These are phyloP conservation scores for Quercus suber DNA, from an alignment of 306 rosid genomes.

Conservation along the genomic window DNA sequence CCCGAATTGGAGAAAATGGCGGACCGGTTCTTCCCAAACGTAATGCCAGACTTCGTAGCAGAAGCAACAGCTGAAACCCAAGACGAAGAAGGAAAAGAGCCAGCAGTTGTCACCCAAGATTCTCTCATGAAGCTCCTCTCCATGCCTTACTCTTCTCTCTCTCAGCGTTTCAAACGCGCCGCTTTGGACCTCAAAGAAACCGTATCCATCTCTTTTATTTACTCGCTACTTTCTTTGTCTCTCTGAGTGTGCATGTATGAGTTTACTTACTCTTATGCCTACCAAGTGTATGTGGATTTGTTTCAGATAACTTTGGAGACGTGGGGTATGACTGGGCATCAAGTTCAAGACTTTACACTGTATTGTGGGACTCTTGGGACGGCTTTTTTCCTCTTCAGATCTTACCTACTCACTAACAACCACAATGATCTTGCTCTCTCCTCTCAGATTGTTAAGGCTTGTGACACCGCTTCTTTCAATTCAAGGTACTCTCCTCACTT, in stretches of 20 bases:
- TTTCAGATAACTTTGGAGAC: conserved; percentile 59
- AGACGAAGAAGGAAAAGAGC: conserved; percentile 19
- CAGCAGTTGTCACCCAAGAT: conserved; percentile 22
- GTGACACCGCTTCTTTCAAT: conserved; percentile 53
- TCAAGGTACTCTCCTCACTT: conserved; percentile 39
- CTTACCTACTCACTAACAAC: conserved; percentile 46
- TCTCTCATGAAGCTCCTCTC: conserved; percentile 55
- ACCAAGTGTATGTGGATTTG: conserved; percentile 35
- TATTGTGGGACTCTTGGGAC: conserved; percentile 73
- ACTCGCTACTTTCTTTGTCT: background rate
- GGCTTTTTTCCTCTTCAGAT: conserved; percentile 60
- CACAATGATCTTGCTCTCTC: conserved; percentile 55
- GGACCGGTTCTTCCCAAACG: conserved; percentile 61
- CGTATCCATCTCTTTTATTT: conserved; percentile 28
- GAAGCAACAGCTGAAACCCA: conserved; percentile 39
- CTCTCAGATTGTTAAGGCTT: conserved; percentile 58
- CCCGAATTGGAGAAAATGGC: conserved; percentile 33
- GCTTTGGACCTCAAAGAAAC: conserved; percentile 78
- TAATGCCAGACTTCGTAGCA: conserved; percentile 56
- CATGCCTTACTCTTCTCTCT: conserved; percentile 52
- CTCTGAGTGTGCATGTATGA: background rate
- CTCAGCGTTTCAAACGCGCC: conserved; percentile 64
- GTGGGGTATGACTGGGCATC: conserved; percentile 49
- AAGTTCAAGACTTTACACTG: conserved; percentile 50
- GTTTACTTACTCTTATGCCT: conserved; percentile 5